phyloP scores from a whole-genome alignment of 257 asterid species.

The Echium plantagineum region DNA sequence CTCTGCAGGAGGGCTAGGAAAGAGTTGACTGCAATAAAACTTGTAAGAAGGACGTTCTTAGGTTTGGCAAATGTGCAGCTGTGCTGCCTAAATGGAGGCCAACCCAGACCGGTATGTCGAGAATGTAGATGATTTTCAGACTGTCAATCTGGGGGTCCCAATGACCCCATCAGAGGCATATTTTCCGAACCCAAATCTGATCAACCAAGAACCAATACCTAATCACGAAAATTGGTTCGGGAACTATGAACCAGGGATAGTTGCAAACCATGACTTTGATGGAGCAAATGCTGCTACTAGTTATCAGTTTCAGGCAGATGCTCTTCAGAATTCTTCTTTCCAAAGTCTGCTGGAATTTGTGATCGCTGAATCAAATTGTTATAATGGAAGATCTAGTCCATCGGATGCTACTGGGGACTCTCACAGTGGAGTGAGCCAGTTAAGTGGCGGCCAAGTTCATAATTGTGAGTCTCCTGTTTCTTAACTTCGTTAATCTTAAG shows the following conservation, averaged over 20 bases:
- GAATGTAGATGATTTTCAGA: conserved; percentile 16
- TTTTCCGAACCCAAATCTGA: conserved; percentile 20
- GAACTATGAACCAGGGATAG: conserved; percentile 19
- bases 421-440: not conserved
- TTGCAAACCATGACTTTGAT: conserved; percentile 9
- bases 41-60: not conserved
- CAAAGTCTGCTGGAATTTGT: conserved; percentile 32
- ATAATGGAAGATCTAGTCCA: conserved; percentile 6
- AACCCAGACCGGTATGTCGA: conserved; percentile 19
- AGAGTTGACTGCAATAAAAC: too few relatives aligned
- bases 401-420: not conserved
- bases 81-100: conserved; percentile 1
- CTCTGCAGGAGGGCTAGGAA: not conserved
- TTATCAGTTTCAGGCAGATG: conserved; percentile 7
- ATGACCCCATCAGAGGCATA: conserved; percentile 52
- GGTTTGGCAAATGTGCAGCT: not conserved
- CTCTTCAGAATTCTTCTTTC: conserved; percentile 18
- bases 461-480: not conserved
- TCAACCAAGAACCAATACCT: conserved; percentile 18
- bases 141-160: conserved; percentile 46
- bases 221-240: conserved; percentile 14
- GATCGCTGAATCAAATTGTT: conserved; percentile 12
- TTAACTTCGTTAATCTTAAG: too few relatives aligned
- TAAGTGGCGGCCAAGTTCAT: not conserved
- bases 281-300: conserved; percentile 8